Percentiles rank a stretch among this genome's conserved stretches.
Conservation (phyloP, 352 stramenopile genomes). For the Paralagenidium karlingii region DNA sequence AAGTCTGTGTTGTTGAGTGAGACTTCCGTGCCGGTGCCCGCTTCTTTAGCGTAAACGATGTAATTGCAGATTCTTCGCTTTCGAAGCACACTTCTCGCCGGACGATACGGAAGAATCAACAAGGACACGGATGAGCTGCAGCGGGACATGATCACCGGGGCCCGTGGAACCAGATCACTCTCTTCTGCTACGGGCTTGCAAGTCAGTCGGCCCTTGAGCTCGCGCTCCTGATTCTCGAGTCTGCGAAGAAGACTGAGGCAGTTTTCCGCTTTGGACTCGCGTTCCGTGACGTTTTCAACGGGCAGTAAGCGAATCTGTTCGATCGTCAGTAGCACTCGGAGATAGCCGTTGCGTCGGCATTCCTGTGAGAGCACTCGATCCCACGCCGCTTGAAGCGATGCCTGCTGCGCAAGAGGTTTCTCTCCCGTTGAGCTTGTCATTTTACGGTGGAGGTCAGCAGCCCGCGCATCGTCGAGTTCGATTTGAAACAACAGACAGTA, state of each 20-base stretch:
- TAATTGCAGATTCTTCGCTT: slow-evolving; percentile 40
- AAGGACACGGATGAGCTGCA: slow-evolving; percentile 41
- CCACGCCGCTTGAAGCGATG: slow-evolving; percentile 3
- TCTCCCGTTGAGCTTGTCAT: background rate
- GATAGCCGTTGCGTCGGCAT: slow-evolving; percentile 41
- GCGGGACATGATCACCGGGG: slow-evolving; percentile 36
- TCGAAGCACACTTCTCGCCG: slow-evolving; percentile 10
- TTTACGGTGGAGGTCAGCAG: slow-evolving; percentile 8
- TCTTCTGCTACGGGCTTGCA: background rate
- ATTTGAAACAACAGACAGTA: slow-evolving; percentile 30
- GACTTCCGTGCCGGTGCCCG: slow-evolving; percentile 55
- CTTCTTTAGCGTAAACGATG: slow-evolving; percentile 66
- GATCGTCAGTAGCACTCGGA: slow-evolving; percentile 24
- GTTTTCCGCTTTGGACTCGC: slow-evolving; percentile 12
- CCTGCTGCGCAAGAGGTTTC: background rate
- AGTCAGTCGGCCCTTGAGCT: slow-evolving; percentile 11
- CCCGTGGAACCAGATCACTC: slow-evolving; percentile 10
- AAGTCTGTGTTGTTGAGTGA: slow-evolving; percentile 61
- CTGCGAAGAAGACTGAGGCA: slow-evolving; percentile 27
- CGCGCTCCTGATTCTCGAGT: slow-evolving; percentile 23
- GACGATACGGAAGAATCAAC: slow-evolving; percentile 21
- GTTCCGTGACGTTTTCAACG: slow-evolving; percentile 8
- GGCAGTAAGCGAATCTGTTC: slow-evolving; percentile 15
- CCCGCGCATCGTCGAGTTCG: slow-evolving; percentile 36
- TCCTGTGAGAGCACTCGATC: slow-evolving; percentile 23